Evolutionary conservation across 257 asterid species (phyloP), one percentile per base, ranked within the genome.

Genomic region (Capsicum rhomboideum): DNA sequence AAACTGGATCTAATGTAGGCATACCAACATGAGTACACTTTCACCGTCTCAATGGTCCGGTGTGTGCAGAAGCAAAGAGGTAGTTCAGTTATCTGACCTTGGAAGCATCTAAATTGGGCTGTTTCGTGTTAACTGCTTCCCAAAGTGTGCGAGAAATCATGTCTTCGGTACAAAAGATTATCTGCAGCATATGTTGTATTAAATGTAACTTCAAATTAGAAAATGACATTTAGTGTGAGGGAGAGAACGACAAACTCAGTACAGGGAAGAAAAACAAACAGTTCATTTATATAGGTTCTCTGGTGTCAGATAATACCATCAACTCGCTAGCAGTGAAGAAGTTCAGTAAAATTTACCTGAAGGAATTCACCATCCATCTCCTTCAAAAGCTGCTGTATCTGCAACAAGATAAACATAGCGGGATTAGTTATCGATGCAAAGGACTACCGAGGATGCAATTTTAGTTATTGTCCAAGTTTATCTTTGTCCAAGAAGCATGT

Each of bases 311-410:
- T 18, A 74, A 46, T 46, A 74, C 2, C 28, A 75, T 50, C 44
- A 28, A 49, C 10, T 75, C 13, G 49, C 20, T 40, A 83, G 69
- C 37, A 49, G 40, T 17, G 53, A 29, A 79, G 72, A 26, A 14
- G 42, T 46, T 44, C 4, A 75, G 44, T 75, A 23, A 75, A 75
- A 2, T 75, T 81, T 83, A 96, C 99, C 95, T 92, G 89, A 1
- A 96, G 88, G 90, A 94, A 96, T 88, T 96, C 99, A 61, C 98
- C 99, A 83, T 91, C 98, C 86, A 96, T 71, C 86, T 91, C 98
- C 87, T 92, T 93, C 84, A 96, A 89, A 83, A 96, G 87, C 74
- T 84, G 91, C 80, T 93, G 94, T 84, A 96, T 89, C 99, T 96
- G 95, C 82, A 87, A 28, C 80, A 82, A 83, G 82, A 85, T 11